A percentile compares a stretch with the other conserved stretches of the same genome.
Conservation (phyloP, 768 basidiomycete genomes). For the Pisolithus tinctorius region DNA sequence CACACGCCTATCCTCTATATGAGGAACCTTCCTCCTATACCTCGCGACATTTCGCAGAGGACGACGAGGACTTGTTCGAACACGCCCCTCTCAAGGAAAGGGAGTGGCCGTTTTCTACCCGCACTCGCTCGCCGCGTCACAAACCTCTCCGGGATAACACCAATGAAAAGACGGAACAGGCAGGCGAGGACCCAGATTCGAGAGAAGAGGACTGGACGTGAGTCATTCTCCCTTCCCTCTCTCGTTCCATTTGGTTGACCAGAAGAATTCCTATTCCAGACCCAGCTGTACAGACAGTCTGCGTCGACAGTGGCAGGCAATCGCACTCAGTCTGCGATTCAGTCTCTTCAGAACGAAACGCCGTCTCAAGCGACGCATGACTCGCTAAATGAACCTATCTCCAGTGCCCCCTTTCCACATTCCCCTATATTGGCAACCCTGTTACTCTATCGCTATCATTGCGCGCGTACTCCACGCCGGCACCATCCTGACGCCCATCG, state of each 20-base stretch:
- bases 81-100: constrained; percentile 24
- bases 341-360: constrained; percentile 49
- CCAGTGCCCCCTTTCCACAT: neutral
- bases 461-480: too few relatives aligned
- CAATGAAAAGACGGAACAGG: constrained; percentile 13
- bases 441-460: constrained; percentile 12
- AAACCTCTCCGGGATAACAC: constrained; percentile 9
- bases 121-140: constrained; percentile 15
- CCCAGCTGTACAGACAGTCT: constrained; percentile 53
- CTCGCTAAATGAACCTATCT: constrained; percentile 13
- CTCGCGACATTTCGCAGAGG: constrained; percentile 19
- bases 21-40: constrained; percentile 28
- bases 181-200: constrained; percentile 3
- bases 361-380: constrained; percentile 23
- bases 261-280: constrained; percentile 20
- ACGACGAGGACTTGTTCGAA: constrained; percentile 20
- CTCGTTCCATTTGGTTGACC: neutral
- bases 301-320: constrained; percentile 54
- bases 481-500: too few relatives aligned
- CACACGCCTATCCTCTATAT: constrained; percentile 16
- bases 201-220: constrained; percentile 27
- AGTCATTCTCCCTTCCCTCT: constrained; percentile 7
- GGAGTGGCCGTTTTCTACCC: constrained; percentile 1
- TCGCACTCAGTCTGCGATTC: constrained; percentile 50
- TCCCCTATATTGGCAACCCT: constrained; percentile 1